These are phyloP conservation scores for Tuber magnatum DNA, from an alignment of 495 filamentous ascomycete species.

Conservation along the genomic window DNA sequence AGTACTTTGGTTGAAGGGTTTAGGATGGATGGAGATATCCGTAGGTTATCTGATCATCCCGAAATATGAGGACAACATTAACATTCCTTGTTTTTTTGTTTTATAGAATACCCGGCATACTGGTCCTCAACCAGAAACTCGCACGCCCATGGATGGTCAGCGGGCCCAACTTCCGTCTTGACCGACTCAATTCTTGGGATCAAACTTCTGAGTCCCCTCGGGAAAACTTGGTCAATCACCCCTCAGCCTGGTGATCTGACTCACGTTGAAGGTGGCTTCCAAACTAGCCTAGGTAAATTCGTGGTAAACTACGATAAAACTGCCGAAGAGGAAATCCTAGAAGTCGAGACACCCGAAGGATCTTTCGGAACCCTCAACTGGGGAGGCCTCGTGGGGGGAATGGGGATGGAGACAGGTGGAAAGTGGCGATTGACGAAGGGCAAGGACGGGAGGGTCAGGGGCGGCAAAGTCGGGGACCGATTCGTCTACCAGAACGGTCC, in stretches of 20 bases:
- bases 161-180: conserved; percentile 53
- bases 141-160: conserved; percentile 58
- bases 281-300: conserved; percentile 50
- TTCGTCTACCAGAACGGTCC: not conserved
- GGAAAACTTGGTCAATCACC: conserved; percentile 49
- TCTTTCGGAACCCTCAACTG: conserved; percentile 2
- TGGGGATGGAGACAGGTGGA: not conserved
- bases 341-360: conserved; percentile 8
- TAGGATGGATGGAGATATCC: conserved; percentile 48
- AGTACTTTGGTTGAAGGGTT: conserved; percentile 58
- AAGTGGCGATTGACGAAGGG: not conserved
- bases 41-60: not conserved
- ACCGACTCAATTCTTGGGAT: conserved; percentile 53
- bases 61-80: not conserved
- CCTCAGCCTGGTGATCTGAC: conserved; percentile 51
- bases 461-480: not conserved
- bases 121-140: conserved; percentile 48
- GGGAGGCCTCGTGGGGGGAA: not conserved
- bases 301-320: conserved; percentile 38
- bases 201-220: conserved; percentile 46
- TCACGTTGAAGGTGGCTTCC: conserved; percentile 52
- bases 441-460: not conserved
- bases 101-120: conserved; percentile 53
- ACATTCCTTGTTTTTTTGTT: not conserved
- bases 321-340: not conserved